Base-by-base conservation (phyloP, 768 basidiomycete genomes). In the Lactarius psammicola region DNA sequence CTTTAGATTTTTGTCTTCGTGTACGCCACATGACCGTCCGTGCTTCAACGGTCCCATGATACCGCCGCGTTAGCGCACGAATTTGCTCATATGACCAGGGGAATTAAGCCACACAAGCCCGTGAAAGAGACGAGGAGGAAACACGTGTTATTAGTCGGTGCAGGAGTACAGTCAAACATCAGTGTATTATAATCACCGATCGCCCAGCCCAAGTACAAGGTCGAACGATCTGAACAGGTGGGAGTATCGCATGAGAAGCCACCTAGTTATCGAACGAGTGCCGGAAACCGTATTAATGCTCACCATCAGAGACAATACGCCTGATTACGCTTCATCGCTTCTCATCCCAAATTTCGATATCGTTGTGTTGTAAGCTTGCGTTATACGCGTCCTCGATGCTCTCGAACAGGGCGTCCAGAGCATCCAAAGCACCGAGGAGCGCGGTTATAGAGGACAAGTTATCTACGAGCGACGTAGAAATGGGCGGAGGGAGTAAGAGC, bases 391-490 rank as follows among this genome's bases (percentile, higher is more conserved):
- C 85, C 66, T 90, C 87, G 26, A 95, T 81, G 4, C 87, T 81
- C 40, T 80, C 82, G 71, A 89, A 92, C 2, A 95, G 81, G 54
- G 85, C 80, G 66, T 95, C 92, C 34, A 98, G 83, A 74, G 94
- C 85, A 17, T 80, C 78, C 40, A 98, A 81, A 0, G 93, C 94
- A 36, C 81, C 81, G 56, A 93, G 79, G 34, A 98, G 83, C 1
- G 94, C 90, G 17, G 86, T 83, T 18, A 95, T 77, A 0, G 96
- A 93, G 4, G 95, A 96, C n/a, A 91, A 80, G 42, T 87, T 83
- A 73, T 98, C 96, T 97, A 72, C 26, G 46, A 46, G 56, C 2
- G 13, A 31, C 18, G 38, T 36, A 34, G 42, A 38, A 17, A 54
- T 2, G n/a, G 34, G 26, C 13, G 34, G 53, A 40, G 49, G 10